A percentile compares a stretch with the other conserved stretches of the same genome.
These are phyloP conservation scores for Lentithecium fluviatile DNA, from an alignment of 495 filamentous ascomycete genomes.

Conservation along the genomic window DNA sequence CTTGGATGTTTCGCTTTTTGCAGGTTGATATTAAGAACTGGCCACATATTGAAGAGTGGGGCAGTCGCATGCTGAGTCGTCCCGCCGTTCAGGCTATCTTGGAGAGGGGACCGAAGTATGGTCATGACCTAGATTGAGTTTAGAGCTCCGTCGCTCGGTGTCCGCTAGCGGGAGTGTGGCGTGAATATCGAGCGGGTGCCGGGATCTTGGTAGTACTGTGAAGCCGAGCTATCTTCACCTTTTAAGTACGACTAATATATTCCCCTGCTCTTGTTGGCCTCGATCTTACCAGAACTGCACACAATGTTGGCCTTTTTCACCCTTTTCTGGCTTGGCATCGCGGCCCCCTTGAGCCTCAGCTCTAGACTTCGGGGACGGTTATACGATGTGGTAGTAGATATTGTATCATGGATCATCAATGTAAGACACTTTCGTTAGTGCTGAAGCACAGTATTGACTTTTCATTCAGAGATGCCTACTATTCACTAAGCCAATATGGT, in stretches of 20 bases:
- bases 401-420: conserved; percentile 2
- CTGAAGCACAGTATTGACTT: too few species aligned
- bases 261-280: neutral
- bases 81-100: conserved; percentile 12
- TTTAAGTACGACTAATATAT: neutral
- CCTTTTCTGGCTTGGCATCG: neutral
- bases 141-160: neutral
- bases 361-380: too few species aligned
- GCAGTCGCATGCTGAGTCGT: conserved; percentile 4
- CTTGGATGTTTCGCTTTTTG: conserved; percentile 26
- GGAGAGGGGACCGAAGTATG: conserved; percentile 15
- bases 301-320: neutral
- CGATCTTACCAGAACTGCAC: neutral
- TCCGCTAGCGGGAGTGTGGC: neutral
- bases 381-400: neutral
- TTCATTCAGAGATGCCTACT: neutral
- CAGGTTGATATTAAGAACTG: conserved; percentile 12
- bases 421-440: neutral
- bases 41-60: conserved; percentile 14
- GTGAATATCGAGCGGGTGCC: too few species aligned
- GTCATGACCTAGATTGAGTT: conserved; percentile 5
- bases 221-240: too few species aligned
- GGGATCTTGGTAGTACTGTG: too few species aligned
- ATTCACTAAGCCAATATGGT: neutral
- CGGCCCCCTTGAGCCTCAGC: too few species aligned